A percentile compares a stretch with the other conserved stretches of the same genome.
phyloP scores from a whole-genome alignment of 305 asterid genomes.

The Euphrasia arctica region DNA sequence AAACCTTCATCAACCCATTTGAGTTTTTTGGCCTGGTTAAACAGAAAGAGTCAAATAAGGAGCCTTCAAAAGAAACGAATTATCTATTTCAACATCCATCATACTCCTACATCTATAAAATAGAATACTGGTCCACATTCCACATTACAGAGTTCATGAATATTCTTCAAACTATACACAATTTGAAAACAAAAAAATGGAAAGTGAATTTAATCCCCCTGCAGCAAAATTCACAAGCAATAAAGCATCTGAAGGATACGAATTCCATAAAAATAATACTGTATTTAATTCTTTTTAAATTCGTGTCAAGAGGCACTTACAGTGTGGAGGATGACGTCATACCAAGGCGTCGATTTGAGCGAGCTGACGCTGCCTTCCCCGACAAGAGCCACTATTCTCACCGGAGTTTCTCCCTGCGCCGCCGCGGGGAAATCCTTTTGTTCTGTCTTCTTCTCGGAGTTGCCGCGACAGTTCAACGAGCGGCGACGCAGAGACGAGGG shows the following conservation, averaged over 20 bases:
- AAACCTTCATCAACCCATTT: slow-evolving; percentile 82
- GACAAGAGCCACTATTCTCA: slow-evolving; percentile 68
- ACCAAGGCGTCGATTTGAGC: slow-evolving; percentile 83
- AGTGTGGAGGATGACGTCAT: slow-evolving; percentile 79
- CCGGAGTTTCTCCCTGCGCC: slow-evolving; percentile 35
- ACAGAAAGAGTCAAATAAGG: slow-evolving; percentile 4
- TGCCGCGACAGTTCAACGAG: slow-evolving; percentile 21
- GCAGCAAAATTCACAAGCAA: neutral
- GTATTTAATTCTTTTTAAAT: too few species aligned
- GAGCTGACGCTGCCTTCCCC: slow-evolving; percentile 88
- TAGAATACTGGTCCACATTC: neutral
- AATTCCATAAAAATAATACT: neutral
- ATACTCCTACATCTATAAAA: neutral
- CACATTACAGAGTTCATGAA: neutral
- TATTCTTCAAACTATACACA: too few species aligned
- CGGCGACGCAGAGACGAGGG: slow-evolving; percentile 27
- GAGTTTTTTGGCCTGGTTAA: slow-evolving; percentile 58
- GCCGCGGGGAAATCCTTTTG: slow-evolving; percentile 27
- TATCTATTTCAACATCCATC: neutral
- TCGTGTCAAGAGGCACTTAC: slow-evolving; percentile 36
- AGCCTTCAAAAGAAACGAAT: neutral
- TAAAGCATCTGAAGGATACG: neutral
- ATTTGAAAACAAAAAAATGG: neutral
- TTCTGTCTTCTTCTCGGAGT: slow-evolving; percentile 23
- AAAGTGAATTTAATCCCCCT: neutral